These are phyloP conservation scores for Eragrostis curvula DNA, from an alignment of 176 grass and related monocot genomes.

Conservation along the genomic window DNA sequence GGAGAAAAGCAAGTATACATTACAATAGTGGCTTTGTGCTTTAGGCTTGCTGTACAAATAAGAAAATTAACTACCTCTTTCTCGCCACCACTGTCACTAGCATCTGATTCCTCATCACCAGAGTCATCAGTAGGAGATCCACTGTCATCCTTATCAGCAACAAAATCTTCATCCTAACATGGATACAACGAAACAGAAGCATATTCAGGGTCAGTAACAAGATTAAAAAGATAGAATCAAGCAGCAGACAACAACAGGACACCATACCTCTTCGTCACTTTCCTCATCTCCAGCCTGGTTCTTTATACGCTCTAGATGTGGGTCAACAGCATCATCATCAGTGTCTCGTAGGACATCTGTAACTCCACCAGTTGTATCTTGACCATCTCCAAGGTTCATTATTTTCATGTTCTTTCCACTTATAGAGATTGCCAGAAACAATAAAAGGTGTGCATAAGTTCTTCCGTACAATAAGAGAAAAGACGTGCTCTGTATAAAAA, in stretches of 20 bases:
- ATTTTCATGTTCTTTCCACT: slow-evolving; percentile 93
- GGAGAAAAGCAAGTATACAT: slow-evolving; percentile 20
- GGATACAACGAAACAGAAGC: slow-evolving; percentile 21
- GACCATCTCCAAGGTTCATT: slow-evolving; percentile 88
- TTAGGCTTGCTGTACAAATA: slow-evolving; percentile 22
- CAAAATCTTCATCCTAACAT: slow-evolving; percentile 97
- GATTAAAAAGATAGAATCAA: slow-evolving; percentile 30
- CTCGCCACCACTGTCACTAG: slow-evolving; percentile 79
- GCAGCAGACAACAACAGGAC: slow-evolving; percentile 27
- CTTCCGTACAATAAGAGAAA: slow-evolving; percentile 27
- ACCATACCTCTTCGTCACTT: slow-evolving; percentile 96
- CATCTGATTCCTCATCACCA: slow-evolving; percentile 85
- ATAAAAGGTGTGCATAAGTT: slow-evolving; percentile 20
- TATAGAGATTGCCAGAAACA: slow-evolving; percentile 43
- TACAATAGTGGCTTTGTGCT: slow-evolving; percentile 9
- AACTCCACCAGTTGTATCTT: slow-evolving; percentile 71
- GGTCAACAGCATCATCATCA: slow-evolving; percentile 87
- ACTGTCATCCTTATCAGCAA: slow-evolving; percentile 90
- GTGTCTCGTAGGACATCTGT: slow-evolving; percentile 71
- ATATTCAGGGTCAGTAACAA: slow-evolving; percentile 12
- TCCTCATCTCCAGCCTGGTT: slow-evolving; percentile 84
- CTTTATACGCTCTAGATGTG: slow-evolving; percentile 77
- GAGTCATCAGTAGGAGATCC: slow-evolving; percentile 99
- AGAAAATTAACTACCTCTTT: slow-evolving; percentile 65
- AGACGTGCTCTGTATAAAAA: slow-evolving; percentile 14